These are phyloP conservation scores for Lachancea mirantina DNA, from an alignment of 805 yeast genomes.

Conservation along the genomic window DNA sequence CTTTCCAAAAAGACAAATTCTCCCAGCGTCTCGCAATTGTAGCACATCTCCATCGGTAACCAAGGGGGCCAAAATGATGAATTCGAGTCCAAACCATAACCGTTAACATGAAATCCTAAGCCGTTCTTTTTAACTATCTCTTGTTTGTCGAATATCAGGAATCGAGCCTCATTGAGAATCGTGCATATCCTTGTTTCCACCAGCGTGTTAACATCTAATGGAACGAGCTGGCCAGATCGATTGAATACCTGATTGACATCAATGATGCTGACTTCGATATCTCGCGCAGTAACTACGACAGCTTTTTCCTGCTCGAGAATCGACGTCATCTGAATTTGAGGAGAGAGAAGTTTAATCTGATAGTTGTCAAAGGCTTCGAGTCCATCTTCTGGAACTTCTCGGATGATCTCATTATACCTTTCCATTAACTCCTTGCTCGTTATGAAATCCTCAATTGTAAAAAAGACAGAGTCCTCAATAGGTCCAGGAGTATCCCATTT, in stretches of 20 bases:
- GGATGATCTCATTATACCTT: constrained; percentile 42
- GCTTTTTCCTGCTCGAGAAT: constrained; percentile 42
- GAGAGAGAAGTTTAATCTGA: constrained; percentile 48
- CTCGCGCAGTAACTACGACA: constrained; percentile 47
- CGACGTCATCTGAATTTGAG: constrained; percentile 53
- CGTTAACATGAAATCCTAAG: constrained; percentile 26
- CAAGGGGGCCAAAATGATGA: constrained; percentile 55
- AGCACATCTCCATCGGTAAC: constrained; percentile 57
- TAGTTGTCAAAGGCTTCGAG: constrained; percentile 44
- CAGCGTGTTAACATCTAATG: constrained; percentile 29
- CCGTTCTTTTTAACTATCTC: constrained; percentile 27
- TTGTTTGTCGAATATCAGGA: constrained; percentile 43
- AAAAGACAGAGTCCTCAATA: constrained; percentile 4
- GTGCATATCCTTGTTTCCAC: constrained; percentile 54
- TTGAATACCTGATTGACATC: constrained; percentile 36
- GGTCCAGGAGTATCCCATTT: constrained; percentile 14
- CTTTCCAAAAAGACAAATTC: constrained; percentile 44
- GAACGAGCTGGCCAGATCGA: constrained; percentile 20
- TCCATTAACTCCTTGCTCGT: constrained; percentile 33
- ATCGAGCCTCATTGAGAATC: constrained; percentile 47
- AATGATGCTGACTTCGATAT: constrained; percentile 49
- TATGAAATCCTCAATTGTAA: constrained; percentile 13
- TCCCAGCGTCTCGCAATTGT: constrained; percentile 38
- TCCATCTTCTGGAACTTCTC: constrained; percentile 33
- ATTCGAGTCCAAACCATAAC: constrained; percentile 25